Base-by-base conservation (phyloP, 129 eudicot genomes). In the Deinandra increscens region DNA sequence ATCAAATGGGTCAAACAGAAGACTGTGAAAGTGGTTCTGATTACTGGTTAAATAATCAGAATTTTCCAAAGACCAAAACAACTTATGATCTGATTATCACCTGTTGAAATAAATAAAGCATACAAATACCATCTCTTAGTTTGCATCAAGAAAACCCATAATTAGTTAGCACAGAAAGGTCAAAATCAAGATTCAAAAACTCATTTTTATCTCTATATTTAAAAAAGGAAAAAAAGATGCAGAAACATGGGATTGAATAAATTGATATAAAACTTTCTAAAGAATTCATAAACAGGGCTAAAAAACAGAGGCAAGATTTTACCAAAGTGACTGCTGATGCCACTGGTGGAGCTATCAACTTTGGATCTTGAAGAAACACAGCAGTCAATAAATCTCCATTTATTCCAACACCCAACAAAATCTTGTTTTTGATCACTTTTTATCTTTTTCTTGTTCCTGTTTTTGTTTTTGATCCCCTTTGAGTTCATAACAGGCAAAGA, bases 351-450 rank as follows among this genome's bases (percentile, higher is more conserved):
- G 83, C 74, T 89, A 83, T 93, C 99, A 68, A 93, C 99, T 78
- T 93, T 93, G 83, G 99, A 89, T 93, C 95, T 86, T 79, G 98
- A 93, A 75, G 90, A 73, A 73, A 89, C 80, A 82, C 99, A 93
- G 75, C 95, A 83, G 34, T 93, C 87, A 61, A 87, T 66, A 68
- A 85, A 76, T 78, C 95, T 80, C 84, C 89, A 80, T 65, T 81
- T 85, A 68, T 84, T 70, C 89, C 99, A 93, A 78, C 99, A 89
- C 43, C 96, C 92, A 81, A 69, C 88, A 71, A 33, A 53, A 10
- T 43, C 85, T 48, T n/a, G n/a, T n/a, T n/a, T n/a, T n/a, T 69
- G 70, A 72, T 63, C 88, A 70, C 60, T 83, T 72, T 78, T 80
- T 84, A 80, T 83, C 86, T 81, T 89, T 73, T 72, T 87, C 73